These are phyloP conservation scores for Buxus sempervirens DNA, from an alignment of 164 flowering plant genomes.

Conservation along the genomic window DNA sequence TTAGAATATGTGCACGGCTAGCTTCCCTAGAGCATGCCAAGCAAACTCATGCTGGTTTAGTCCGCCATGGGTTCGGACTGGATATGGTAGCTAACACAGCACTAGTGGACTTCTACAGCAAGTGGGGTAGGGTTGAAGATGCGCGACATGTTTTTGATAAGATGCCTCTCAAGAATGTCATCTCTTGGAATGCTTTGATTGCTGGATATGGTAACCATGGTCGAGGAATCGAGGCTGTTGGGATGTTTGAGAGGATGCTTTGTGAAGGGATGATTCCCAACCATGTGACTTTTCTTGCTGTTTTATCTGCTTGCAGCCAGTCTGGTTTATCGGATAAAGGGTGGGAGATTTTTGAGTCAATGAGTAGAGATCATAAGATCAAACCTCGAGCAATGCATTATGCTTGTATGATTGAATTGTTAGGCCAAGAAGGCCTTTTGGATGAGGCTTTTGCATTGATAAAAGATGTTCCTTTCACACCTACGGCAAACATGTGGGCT, in stretches of 20 bases:
- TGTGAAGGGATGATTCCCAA: conserved; percentile 3
- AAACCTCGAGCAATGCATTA: conserved; percentile 64
- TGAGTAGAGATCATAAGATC: conserved; percentile 40
- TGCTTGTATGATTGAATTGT: conserved; percentile 55
- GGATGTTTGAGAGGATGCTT: not conserved
- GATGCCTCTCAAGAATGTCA: not conserved
- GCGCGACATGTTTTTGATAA: conserved; percentile 1
- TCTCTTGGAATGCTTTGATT: conserved; percentile 1
- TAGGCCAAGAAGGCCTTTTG: conserved; percentile 48
- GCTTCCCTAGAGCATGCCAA: conserved; percentile 56
- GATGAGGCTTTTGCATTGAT: conserved; percentile 58
- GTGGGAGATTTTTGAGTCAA: conserved; percentile 53
- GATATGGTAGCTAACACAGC: conserved; percentile 54
- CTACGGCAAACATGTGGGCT: conserved; percentile 63
- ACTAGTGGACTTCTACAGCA: not conserved
- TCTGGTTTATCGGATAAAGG: conserved; percentile 30
- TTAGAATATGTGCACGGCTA: conserved; percentile 35
- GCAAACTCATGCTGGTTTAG: conserved; percentile 59
- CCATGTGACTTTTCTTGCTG: conserved; percentile 1
- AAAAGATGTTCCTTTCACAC: conserved; percentile 42
- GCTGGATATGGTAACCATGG: conserved; percentile 1
- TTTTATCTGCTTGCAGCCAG: conserved; percentile 15
- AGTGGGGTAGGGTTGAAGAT: conserved; percentile 1
- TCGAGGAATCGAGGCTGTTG: not conserved
- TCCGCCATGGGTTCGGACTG: conserved; percentile 56